Conservation (phyloP, 345 rosid species). For the Reutealis trisperma region DNA sequence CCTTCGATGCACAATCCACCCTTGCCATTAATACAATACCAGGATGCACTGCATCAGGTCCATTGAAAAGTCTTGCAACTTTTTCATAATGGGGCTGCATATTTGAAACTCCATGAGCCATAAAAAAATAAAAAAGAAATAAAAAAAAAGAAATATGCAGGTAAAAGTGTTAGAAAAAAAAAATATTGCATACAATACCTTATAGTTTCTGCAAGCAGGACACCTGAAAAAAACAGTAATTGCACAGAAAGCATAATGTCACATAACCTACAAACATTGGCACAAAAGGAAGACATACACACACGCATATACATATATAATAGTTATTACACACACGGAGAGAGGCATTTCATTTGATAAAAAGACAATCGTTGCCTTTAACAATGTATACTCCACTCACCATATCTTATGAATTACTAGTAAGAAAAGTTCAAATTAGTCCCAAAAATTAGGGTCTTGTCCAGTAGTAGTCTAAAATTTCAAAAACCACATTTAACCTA, state of each 20-base stretch:
- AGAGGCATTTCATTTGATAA: neutral
- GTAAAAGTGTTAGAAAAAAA: constrained; percentile 13
- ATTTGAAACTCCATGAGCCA: constrained; percentile 29
- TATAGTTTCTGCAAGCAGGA: constrained; percentile 98
- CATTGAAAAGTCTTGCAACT: constrained; percentile 93
- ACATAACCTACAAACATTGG: neutral
- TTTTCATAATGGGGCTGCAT: constrained; percentile 90
- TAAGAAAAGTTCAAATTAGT: no score
- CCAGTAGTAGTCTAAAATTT: no score
- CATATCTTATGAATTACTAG: no score
- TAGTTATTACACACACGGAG: no score
- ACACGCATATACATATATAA: neutral
- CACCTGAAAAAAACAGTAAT: constrained; percentile 66
- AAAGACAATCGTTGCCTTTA: neutral
- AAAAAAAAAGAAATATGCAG: constrained; percentile 13
- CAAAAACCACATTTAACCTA: no score
- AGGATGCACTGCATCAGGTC: constrained; percentile 83
- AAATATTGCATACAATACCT: constrained; percentile 50
- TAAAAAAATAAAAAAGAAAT: constrained; percentile 17
- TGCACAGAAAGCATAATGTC: constrained; percentile 14
- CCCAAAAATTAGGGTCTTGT: no score
- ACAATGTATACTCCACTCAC: neutral
- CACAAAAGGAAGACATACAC: constrained; percentile 1
- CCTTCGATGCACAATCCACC: constrained; percentile 93
- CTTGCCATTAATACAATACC: constrained; percentile 79